These are phyloP conservation scores for Sporobolomyces roseus DNA, from an alignment of 768 basidiomycete species.

Conservation along the genomic window DNA sequence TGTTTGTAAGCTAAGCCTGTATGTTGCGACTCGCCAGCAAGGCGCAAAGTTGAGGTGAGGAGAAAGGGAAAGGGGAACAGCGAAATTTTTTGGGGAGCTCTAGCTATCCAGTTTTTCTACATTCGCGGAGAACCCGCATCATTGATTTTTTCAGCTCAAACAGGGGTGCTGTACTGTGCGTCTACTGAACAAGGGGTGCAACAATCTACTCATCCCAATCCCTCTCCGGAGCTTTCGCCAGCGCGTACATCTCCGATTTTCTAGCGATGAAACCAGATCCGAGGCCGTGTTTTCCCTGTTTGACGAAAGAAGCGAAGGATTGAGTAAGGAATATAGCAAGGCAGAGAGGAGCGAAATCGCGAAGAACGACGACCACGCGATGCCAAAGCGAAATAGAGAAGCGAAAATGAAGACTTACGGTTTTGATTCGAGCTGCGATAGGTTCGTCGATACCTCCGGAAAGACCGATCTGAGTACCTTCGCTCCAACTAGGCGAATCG, in stretches of 20 bases:
- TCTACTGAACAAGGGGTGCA: neutral
- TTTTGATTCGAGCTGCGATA: slow-evolving; percentile 36
- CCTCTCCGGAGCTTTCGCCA: slow-evolving; percentile 21
- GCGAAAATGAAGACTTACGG: slow-evolving; percentile 6
- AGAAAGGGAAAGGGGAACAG: neutral
- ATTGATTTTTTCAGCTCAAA: no score
- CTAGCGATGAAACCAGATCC: slow-evolving; percentile 16
- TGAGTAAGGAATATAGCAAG: no score
- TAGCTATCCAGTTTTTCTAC: no score
- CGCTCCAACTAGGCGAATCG: slow-evolving; percentile 28
- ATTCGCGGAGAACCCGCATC: no score
- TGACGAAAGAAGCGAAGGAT: neutral
- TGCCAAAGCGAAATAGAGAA: neutral
- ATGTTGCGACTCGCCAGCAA: slow-evolving; percentile 22
- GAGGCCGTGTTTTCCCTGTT: slow-evolving; percentile 22
- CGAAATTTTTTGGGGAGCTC: no score
- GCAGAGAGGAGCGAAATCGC: neutral
- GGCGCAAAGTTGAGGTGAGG: neutral
- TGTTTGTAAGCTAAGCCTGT: neutral
- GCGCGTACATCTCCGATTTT: slow-evolving; percentile 2
- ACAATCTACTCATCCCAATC: slow-evolving; percentile 18
- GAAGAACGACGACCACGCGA: no score
- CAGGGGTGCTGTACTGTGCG: no score
- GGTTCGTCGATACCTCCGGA: slow-evolving; percentile 34
- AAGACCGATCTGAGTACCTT: slow-evolving; percentile 33